phyloP scores from a whole-genome alignment of 495 filamentous ascomycete genomes.

The Neurospora pannonica region DNA sequence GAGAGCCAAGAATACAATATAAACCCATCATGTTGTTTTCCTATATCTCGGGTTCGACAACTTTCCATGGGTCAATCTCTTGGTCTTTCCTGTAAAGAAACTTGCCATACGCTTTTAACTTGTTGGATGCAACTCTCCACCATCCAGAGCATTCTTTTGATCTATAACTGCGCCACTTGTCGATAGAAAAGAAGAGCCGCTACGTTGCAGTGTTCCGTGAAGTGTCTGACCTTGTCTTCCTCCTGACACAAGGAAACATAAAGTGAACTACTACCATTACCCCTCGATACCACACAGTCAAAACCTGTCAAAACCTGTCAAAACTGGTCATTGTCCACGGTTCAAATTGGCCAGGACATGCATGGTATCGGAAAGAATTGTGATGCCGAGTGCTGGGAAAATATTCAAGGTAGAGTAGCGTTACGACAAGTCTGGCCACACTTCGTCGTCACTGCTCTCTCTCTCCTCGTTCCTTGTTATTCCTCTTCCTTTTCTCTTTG shows the following conservation, averaged over 20 bases:
- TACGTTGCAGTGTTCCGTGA: background rate
- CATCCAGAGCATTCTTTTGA: background rate
- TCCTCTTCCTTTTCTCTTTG: too few species aligned
- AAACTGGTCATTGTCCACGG: too few species aligned
- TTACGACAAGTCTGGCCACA: background rate
- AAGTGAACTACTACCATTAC: background rate
- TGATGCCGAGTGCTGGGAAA: background rate
- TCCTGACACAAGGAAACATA: background rate
- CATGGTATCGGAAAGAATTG: accelerated
- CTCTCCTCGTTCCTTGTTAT: too few species aligned
- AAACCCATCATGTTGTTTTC: background rate
- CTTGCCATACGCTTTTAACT: background rate
- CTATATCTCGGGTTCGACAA: too few species aligned
- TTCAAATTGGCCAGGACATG: background rate
- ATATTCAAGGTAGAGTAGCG: background rate
- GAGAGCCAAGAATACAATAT: background rate
- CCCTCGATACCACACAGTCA: background rate
- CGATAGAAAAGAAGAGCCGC: background rate
- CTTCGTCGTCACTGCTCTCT: background rate
- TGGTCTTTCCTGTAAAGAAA: background rate
- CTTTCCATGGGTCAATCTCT: background rate
- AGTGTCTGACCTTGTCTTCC: background rate
- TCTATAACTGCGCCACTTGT: background rate
- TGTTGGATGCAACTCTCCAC: background rate
- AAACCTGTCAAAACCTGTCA: background rate